Base-by-base conservation (phyloP, 148 eudicot genomes). In the Simmondsia chinensis region DNA sequence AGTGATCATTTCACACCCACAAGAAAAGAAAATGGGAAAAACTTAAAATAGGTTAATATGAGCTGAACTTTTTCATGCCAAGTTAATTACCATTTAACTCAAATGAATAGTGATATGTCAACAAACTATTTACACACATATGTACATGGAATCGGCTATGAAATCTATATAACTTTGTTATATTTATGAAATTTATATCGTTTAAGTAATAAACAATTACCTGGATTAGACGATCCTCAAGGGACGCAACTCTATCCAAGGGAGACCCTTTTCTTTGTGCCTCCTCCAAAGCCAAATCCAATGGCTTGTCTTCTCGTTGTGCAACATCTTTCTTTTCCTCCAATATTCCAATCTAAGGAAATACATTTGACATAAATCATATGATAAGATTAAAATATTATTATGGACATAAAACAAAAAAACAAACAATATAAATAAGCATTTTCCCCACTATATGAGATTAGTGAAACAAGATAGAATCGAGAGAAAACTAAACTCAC, bases 211-310 rank as follows among this genome's bases (percentile, higher is more conserved):
- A n/a, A n/a, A n/a, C n/a, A n/a, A n/a, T 36, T 38, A 70, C 80
- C 74, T 67, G 64, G 50, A 64, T 8, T 26, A 67, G 48, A 28
- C 61, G 69, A 25, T 67, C 48, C 52, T 74, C 72, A 6, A 78
- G 66, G 12, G 62, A 53, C 19, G 43, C 47, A 20, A 78, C 52
- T n/a, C 72, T 61, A 32, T 74, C 85, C 64, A 65, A 39, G 34
- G 74, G 12, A 0, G 73, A 74, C n/a, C 77, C 74, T 54, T 47
- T 61, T 20, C 61, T 53, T 43, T 57, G 57, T 18, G 74, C 69
- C 57, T 74, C 77, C 50, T 37, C 49, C 24, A 59, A 46, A 46
- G 84, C 71, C 50, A 55, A 22, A 8, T 60, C 66, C 55, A 66
- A n/a, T 11, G 66, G 76, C 30, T 63, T 13, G 10, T 32, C 24